Conservation (phyloP, 495 filamentous ascomycete genomes). For the Peziza echinospora region DNA sequence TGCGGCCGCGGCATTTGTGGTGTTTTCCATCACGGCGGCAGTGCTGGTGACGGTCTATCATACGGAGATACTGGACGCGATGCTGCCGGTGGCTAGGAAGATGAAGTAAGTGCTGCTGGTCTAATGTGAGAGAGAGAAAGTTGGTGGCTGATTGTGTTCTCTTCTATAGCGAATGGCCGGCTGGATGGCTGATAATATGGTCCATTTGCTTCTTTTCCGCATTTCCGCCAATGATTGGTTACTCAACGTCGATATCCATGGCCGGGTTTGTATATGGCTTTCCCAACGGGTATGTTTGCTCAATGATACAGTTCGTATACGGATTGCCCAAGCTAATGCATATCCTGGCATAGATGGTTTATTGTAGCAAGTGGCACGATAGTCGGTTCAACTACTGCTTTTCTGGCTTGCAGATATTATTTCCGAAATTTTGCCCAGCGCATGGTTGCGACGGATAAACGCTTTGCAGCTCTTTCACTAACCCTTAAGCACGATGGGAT, state of each 20-base stretch:
- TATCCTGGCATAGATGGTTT: conserved; percentile 36
- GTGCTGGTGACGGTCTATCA: conserved; percentile 17
- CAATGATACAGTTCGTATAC: background rate
- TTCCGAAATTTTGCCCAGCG: conserved; percentile 55
- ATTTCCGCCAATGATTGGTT: conserved; percentile 83
- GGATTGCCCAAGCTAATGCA: conserved; percentile 3
- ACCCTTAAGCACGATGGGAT: conserved; percentile 64
- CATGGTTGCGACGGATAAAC: conserved; percentile 58
- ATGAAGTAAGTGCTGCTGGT: conserved; percentile 5
- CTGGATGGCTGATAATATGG: conserved; percentile 65
- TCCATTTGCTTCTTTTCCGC: conserved; percentile 50
- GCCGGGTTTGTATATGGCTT: conserved; percentile 88
- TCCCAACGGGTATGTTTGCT: conserved; percentile 42
- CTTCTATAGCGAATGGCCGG: conserved; percentile 17
- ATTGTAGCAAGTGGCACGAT: conserved; percentile 62
- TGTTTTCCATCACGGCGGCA: conserved; percentile 3
- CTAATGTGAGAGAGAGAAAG: background rate
- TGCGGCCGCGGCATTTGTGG: conserved; percentile 7
- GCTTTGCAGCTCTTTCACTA: conserved; percentile 48
- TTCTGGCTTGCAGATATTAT: conserved; percentile 56
- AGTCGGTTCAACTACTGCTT: conserved; percentile 51
- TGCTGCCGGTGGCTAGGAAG: conserved; percentile 12
- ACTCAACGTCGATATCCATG: conserved; percentile 66
- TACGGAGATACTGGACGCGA: conserved; percentile 14
- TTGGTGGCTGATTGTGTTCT: conserved; percentile 1